phyloP scores from a whole-genome alignment of 2,329 filamentous ascomycete genomes.

The Aspergillus fructus region DNA sequence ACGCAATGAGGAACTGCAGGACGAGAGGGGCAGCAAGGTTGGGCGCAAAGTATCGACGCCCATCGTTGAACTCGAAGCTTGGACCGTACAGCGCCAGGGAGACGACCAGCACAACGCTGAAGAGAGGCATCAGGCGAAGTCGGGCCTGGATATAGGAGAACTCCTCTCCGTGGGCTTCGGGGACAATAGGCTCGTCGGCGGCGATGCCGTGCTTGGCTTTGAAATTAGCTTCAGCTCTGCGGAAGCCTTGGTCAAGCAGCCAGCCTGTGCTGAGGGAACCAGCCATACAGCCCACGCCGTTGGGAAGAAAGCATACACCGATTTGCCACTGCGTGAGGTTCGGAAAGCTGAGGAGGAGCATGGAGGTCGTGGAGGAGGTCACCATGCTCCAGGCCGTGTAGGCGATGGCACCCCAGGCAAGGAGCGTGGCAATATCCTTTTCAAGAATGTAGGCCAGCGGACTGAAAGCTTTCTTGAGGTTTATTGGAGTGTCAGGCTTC shows the following conservation, averaged over 20 bases:
- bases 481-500: constrained; percentile 18
- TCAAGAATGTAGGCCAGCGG: constrained; percentile 45
- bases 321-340: constrained; percentile 39
- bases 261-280: constrained; percentile 15
- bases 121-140: constrained; percentile 6
- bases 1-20: constrained; percentile 40
- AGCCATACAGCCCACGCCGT: constrained; percentile 32
- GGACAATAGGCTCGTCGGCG: not conserved
- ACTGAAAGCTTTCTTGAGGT: constrained; percentile 33
- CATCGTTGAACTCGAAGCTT: constrained; percentile 23
- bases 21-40: constrained; percentile 38
- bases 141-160: constrained; percentile 9
- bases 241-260: constrained; percentile 15
- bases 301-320: constrained; percentile 44
- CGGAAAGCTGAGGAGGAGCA: constrained; percentile 32
- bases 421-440: constrained; percentile 47
- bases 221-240: not conserved
- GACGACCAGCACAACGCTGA: constrained; percentile 7
- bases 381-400: constrained; percentile 53
- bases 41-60: constrained; percentile 12
- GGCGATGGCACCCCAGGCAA: constrained; percentile 46
- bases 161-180: not conserved
- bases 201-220: not conserved
- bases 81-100: constrained; percentile 34
- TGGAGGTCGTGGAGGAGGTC: constrained; percentile 46